phyloP scores from a whole-genome alignment of 805 yeast species.

The Cyberlindnera mrakii region DNA sequence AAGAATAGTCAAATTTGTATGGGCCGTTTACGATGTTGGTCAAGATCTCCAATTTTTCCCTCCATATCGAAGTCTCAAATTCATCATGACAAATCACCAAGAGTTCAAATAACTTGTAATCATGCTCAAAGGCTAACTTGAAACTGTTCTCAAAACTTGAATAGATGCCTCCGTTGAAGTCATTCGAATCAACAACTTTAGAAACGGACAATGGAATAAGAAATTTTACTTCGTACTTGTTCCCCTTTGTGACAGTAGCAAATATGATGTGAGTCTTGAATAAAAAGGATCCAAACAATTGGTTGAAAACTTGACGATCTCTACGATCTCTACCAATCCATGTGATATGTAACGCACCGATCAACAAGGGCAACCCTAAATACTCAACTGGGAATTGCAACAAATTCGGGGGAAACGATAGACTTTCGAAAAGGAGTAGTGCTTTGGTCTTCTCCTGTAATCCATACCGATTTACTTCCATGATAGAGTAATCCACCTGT shows the following conservation, averaged over 20 bases:
- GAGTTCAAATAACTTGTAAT: conserved; percentile 38
- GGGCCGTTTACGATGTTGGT: conserved; percentile 28
- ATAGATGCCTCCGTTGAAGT: conserved; percentile 22
- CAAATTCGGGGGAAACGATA: conserved; percentile 9
- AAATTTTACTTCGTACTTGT: conserved; percentile 32
- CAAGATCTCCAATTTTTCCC: conserved; percentile 25
- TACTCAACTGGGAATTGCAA: conserved; percentile 35
- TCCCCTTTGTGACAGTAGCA: conserved; percentile 22
- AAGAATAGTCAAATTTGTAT: conserved; percentile 25
- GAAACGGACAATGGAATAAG: conserved; percentile 41
- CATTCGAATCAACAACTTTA: conserved; percentile 24
- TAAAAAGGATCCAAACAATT: conserved; percentile 32
- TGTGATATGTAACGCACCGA: conserved; percentile 36
- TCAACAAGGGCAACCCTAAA: conserved; percentile 39
- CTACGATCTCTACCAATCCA: conserved; percentile 30
- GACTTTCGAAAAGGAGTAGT: conserved; percentile 9
- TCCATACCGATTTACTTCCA: conserved; percentile 26
- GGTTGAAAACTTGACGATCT: conserved; percentile 6
- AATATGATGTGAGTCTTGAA: conserved; percentile 48
- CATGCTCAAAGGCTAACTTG: conserved; percentile 42
- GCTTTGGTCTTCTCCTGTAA: conserved; percentile 18
- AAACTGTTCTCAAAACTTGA: conserved; percentile 29
- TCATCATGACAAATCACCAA: conserved; percentile 28
- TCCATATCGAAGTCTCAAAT: conserved; percentile 38
- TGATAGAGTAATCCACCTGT: conserved; percentile 20